Evolutionary conservation across 106 monocot species (phyloP).

Genomic region (Dendrobium nobile): DNA sequence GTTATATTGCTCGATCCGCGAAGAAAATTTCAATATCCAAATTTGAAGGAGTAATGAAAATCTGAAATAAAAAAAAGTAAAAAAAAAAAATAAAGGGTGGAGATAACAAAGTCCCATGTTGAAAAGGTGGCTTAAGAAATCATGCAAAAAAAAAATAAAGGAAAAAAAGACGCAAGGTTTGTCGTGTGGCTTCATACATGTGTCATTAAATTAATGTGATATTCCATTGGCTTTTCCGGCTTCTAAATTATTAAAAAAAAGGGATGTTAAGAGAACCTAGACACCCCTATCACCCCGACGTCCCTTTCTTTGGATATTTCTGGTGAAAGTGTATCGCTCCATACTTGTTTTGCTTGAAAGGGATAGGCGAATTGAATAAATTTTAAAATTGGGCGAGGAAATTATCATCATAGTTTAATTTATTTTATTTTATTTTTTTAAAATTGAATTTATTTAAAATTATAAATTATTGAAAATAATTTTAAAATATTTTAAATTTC

Average conservation of each 20-base stretch:
- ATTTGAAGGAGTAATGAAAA: background rate
- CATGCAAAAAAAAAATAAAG: background rate
- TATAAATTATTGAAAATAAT: no score
- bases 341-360: no score
- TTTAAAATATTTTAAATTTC: no score
- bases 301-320: background rate
- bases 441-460: no score
- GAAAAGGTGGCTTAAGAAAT: background rate
- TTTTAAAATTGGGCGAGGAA: no score
- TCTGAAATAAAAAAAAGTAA: no score
- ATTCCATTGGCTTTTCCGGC: background rate
- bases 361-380: no score
- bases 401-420: no score
- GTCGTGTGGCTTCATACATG: background rate
- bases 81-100: background rate
- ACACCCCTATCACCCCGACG: background rate
- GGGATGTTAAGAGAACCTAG: background rate
- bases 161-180: background rate
- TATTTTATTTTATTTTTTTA: no score
- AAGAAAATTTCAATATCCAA: background rate
- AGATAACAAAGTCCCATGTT: background rate
- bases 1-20: no score
- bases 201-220: background rate
- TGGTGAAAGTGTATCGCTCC: background rate
- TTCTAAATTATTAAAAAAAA: background rate